These are phyloP conservation scores for Blumeria graminis DNA, from an alignment of 2,329 filamentous ascomycete genomes.

Conservation along the genomic window DNA sequence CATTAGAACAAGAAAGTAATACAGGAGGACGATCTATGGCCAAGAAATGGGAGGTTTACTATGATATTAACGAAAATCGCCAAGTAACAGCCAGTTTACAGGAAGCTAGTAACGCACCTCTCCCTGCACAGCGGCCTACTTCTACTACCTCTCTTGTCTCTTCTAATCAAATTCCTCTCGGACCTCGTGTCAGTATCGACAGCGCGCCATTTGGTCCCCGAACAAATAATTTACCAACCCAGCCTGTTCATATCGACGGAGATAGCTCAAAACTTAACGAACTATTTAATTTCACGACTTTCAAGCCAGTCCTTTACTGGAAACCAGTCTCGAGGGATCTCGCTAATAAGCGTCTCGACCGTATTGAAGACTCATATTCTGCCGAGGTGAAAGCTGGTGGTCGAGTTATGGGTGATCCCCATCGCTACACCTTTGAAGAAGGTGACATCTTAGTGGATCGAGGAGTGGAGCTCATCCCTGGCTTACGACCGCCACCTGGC, in stretches of 20 bases:
- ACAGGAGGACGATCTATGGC: constrained; percentile 19
- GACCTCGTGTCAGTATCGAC: constrained; percentile 10
- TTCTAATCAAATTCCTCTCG: constrained; percentile 10
- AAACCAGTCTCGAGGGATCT: constrained; percentile 38
- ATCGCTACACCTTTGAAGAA: constrained; percentile 51
- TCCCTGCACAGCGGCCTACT: constrained; percentile 9
- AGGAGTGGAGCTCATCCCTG: constrained; percentile 44
- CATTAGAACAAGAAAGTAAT: constrained; percentile 30
- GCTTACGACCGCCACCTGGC: constrained; percentile 31
- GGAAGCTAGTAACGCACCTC: constrained; percentile 17
- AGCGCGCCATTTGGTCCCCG: constrained; percentile 15
- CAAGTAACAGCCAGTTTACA: constrained; percentile 30
- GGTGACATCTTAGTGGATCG: constrained; percentile 42
- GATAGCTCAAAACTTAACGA: constrained; percentile 21
- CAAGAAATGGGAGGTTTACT: constrained; percentile 48
- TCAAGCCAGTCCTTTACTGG: constrained; percentile 42
- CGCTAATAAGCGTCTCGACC: constrained; percentile 37
- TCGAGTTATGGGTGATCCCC: constrained; percentile 19
- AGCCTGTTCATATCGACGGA: constrained; percentile 1
- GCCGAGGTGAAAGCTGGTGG: constrained; percentile 16
- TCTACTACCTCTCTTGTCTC: constrained; percentile 3
- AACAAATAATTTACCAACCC: constrained; percentile 1
- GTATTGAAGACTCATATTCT: constrained; percentile 22
- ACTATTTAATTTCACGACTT: constrained; percentile 31
- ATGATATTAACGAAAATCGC: constrained; percentile 32